Evolutionary conservation across 83 land plant genomes (phyloP), one percentile per base, ranked within the genome.

Genomic region (Picea abies): DNA sequence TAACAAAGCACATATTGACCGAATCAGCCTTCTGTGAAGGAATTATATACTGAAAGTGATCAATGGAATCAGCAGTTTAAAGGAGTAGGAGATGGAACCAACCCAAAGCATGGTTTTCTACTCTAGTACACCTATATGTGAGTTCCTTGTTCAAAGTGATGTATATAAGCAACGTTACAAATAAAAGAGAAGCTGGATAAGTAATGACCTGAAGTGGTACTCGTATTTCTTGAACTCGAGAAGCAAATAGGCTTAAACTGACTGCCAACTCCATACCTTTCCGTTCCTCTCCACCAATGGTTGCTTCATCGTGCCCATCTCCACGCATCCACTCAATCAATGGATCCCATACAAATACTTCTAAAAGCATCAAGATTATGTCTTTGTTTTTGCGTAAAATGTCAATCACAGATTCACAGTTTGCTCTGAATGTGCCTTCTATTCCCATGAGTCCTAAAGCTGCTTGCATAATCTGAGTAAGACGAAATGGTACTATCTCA

Each of bases 401-500:
- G 52, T 89, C 88, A 77, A 96, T n/a, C 23, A 98, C 95, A 44
- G 91, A 88, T 85, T 98, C 99, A 88, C 99, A 98, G 63, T 91
- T 94, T 32, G 92, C 86, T 79, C 97, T 93, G 73, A 96, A 98
- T 66, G 81, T 78, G 11, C 99, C 99, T 79, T 98, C 99, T 47
- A 87, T 83, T 68, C 99, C 99, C 35, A 99, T 98, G 65, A 93
- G 84, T 17, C 99, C 99, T 81, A 98, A 87, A 73, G 99, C 97
- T 58, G 96, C 89, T 85, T 96, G 96, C 76, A 96, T 92, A 37
- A 90, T 94, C 79, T 98, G 99, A 26, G 99, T 98, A 60, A 98
- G 99, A 52, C 99, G 99, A 86, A 98, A 98, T 16, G 99, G 99
- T 66, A 98, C 99, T 84, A 98, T 98, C 85, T 98, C 99, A 58